These are phyloP conservation scores for Podaxis carcinomalis DNA, from an alignment of 768 basidiomycete genomes.

Conservation along the genomic window DNA sequence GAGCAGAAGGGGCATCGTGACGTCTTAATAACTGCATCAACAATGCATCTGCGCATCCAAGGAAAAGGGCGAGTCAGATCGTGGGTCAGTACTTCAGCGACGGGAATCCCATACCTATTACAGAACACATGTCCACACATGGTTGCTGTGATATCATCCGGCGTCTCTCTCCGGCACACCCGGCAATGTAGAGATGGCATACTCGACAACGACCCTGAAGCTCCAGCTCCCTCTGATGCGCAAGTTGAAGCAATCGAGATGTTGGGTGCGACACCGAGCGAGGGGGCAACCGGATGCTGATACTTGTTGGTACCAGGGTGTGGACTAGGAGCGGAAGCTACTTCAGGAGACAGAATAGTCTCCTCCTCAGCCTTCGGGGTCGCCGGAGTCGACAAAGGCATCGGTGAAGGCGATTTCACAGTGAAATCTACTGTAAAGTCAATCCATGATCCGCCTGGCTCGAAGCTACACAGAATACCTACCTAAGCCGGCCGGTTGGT, in stretches of 20 bases:
- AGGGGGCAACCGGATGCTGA: background rate
- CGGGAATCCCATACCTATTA: constrained; percentile 32
- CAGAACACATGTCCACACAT: constrained; percentile 67
- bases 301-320: background rate
- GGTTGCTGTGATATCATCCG: constrained; percentile 50
- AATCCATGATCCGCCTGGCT: background rate
- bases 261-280: constrained; percentile 7
- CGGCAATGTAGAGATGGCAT: constrained; percentile 42
- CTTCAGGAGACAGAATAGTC: background rate
- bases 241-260: constrained; percentile 3
- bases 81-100: background rate
- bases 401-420: constrained; percentile 2
- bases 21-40: constrained; percentile 39
- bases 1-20: constrained; percentile 50
- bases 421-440: background rate
- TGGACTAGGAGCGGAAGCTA: background rate
- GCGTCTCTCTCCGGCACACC: constrained; percentile 42
- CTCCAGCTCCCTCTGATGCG: constrained; percentile 4
- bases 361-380: constrained; percentile 5
- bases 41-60: constrained; percentile 43
- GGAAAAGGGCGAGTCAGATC: background rate
- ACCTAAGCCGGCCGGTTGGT: background rate
- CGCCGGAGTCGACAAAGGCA: background rate
- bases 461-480: background rate
- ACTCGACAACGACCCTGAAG: constrained; percentile 8